Evolutionary conservation across 768 basidiomycete species (phyloP).

Genomic region (Mycena filopes): DNA sequence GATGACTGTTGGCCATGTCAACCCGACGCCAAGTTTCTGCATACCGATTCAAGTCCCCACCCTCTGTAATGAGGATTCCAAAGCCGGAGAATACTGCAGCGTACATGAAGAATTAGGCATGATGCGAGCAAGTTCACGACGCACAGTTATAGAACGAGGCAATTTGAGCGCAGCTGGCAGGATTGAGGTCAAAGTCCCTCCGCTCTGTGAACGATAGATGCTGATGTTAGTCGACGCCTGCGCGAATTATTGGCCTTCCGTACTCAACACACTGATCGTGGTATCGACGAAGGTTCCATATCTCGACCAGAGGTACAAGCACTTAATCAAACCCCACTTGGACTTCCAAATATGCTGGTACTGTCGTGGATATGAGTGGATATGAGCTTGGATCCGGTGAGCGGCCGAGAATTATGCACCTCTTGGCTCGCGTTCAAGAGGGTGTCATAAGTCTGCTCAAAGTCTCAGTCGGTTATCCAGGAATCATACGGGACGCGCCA

Average conservation of each 20-base stretch:
- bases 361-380: neutral
- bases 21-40: neutral
- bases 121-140: neutral
- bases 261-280: slow-evolving; percentile 31
- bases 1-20: slow-evolving; percentile 10
- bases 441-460: slow-evolving; percentile 20
- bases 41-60: neutral
- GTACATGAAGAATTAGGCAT: neutral
- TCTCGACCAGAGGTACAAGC: slow-evolving; percentile 40
- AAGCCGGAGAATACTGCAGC: slow-evolving; percentile 3
- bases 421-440: slow-evolving; percentile 10
- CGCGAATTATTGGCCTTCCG: too few relatives aligned
- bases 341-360: slow-evolving; percentile 35
- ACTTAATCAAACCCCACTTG: slow-evolving; percentile 37
- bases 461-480: neutral
- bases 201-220: too few relatives aligned
- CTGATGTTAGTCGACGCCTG: too few relatives aligned
- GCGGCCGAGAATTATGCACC: neutral
- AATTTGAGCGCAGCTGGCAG: neutral
- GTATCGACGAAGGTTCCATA: slow-evolving; percentile 40
- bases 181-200: neutral
- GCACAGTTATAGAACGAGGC: neutral
- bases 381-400: neutral
- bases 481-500: neutral
- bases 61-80: slow-evolving; percentile 5